Conservation (phyloP, 768 basidiomycete genomes). For the Lactarius sp. region DNA sequence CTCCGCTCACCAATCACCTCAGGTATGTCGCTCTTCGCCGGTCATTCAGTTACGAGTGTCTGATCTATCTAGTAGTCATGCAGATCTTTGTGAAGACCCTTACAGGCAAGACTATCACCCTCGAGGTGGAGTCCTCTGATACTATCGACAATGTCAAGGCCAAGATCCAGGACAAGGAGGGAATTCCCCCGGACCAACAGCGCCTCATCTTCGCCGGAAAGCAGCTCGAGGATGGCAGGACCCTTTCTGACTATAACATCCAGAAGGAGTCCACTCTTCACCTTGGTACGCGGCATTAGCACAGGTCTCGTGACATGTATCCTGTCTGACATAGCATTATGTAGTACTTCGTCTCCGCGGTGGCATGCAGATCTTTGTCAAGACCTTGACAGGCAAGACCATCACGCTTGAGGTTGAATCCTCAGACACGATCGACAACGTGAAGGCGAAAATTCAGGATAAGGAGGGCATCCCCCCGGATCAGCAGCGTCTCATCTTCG, state of each 20-base stretch:
- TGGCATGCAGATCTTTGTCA: constrained; percentile 47
- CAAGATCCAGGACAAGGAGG: constrained; percentile 37
- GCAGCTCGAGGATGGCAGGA: constrained; percentile 54
- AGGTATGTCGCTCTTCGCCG: neutral
- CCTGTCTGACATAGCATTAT: neutral
- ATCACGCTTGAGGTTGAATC: constrained; percentile 51
- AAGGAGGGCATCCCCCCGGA: constrained; percentile 34
- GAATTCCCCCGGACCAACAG: constrained; percentile 35
- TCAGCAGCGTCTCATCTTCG: constrained; percentile 33
- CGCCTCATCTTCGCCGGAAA: constrained; percentile 39
- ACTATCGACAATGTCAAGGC: constrained; percentile 36
- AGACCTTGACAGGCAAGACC: constrained; percentile 48
- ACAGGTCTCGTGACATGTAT: neutral
- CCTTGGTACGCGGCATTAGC: constrained; percentile 27
- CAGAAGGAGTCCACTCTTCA: constrained; percentile 34
- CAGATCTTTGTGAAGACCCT: constrained; percentile 37
- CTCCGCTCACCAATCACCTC: neutral
- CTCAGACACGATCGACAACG: constrained; percentile 33
- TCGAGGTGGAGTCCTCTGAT: constrained; percentile 36
- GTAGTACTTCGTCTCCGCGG: constrained; percentile 40
- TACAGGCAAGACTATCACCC: constrained; percentile 35
- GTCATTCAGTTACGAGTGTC: neutral
- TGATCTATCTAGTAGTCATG: constrained; percentile 23
- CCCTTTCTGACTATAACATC: constrained; percentile 35
- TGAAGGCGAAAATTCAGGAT: constrained; percentile 34